These are phyloP conservation scores for Fraxinus cuspidata DNA, from an alignment of 257 asterid species.

Conservation along the genomic window DNA sequence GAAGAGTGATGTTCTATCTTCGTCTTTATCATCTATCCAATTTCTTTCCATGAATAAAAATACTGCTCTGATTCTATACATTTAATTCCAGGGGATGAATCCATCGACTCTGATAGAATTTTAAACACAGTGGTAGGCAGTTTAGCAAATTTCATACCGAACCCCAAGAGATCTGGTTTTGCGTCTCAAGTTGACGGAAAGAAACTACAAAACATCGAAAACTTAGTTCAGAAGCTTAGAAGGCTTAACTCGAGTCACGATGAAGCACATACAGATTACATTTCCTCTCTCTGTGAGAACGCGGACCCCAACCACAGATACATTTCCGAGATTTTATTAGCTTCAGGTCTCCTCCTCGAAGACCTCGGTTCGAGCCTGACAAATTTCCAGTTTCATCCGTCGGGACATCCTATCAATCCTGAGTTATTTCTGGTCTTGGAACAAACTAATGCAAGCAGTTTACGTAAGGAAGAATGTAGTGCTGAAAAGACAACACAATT, in stretches of 20 bases:
- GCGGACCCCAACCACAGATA: slow-evolving; percentile 76
- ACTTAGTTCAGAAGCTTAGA: slow-evolving; percentile 75
- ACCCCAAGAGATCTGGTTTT: slow-evolving; percentile 32
- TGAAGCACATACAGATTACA: slow-evolving; percentile 85
- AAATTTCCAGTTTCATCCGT: slow-evolving; percentile 74
- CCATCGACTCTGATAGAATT: slow-evolving; percentile 29
- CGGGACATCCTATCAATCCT: slow-evolving; percentile 87
- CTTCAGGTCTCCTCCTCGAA: slow-evolving; percentile 91
- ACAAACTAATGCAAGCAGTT: slow-evolving; percentile 69
- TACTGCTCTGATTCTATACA: background rate
- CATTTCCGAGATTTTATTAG: slow-evolving; percentile 79
- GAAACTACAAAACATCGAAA: slow-evolving; percentile 74
- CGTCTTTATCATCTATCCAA: background rate
- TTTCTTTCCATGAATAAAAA: background rate
- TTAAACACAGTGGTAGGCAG: slow-evolving; percentile 22
- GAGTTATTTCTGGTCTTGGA: slow-evolving; percentile 86
- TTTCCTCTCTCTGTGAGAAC: slow-evolving; percentile 88
- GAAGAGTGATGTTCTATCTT: background rate
- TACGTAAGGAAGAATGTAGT: slow-evolving; percentile 33
- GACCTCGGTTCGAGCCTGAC: slow-evolving; percentile 66
- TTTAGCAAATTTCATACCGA: slow-evolving; percentile 26
- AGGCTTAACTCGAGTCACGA: slow-evolving; percentile 87
- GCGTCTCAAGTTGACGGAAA: slow-evolving; percentile 48
- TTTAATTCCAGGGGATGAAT: slow-evolving; percentile 49
- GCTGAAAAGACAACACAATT: slow-evolving; percentile 34